phyloP scores from a whole-genome alignment of 2,329 filamentous ascomycete genomes.

The Hysterium pulicare region DNA sequence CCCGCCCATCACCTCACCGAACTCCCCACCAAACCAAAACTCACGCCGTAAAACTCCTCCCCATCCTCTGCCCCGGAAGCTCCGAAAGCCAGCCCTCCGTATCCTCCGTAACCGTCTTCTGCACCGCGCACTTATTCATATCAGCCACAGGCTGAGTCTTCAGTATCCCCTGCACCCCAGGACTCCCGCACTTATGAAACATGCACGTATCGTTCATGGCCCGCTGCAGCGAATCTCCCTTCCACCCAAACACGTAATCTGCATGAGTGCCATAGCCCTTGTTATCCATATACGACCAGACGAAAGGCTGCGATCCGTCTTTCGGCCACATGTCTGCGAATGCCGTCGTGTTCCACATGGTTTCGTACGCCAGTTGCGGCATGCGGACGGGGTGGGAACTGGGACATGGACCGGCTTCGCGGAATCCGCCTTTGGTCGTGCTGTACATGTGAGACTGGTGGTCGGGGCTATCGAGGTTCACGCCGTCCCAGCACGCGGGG shows the following conservation, averaged over 20 bases:
- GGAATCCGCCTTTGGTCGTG: conserved; percentile 18
- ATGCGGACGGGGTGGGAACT: conserved; percentile 25
- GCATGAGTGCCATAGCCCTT: conserved; percentile 29
- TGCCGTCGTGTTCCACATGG: conserved; percentile 27
- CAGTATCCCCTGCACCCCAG: too few relatives aligned
- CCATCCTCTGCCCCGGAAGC: too few relatives aligned
- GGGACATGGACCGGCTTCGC: conserved; percentile 21
- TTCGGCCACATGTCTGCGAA: conserved; percentile 26
- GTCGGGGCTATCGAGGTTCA: too few relatives aligned
- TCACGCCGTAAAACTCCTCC: too few relatives aligned
- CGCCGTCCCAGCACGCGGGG: too few relatives aligned
- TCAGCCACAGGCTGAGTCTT: background rate
- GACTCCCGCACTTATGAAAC: conserved; percentile 17
- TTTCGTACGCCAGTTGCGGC: conserved; percentile 31
- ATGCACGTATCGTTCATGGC: conserved; percentile 25
- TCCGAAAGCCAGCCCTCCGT: background rate
- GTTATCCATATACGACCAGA: conserved; percentile 22
- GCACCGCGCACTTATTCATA: background rate
- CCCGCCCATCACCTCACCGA: too few relatives aligned
- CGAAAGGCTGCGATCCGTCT: conserved; percentile 25
- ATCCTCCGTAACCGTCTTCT: background rate
- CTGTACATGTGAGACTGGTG: too few relatives aligned
- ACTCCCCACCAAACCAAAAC: too few relatives aligned
- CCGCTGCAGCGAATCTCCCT: conserved; percentile 23
- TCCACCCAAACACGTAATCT: conserved; percentile 28